Evolutionary conservation across 2,329 filamentous ascomycete species (phyloP), one percentile per base, ranked within the genome.

Genomic region (Geosmithia morbida): DNA sequence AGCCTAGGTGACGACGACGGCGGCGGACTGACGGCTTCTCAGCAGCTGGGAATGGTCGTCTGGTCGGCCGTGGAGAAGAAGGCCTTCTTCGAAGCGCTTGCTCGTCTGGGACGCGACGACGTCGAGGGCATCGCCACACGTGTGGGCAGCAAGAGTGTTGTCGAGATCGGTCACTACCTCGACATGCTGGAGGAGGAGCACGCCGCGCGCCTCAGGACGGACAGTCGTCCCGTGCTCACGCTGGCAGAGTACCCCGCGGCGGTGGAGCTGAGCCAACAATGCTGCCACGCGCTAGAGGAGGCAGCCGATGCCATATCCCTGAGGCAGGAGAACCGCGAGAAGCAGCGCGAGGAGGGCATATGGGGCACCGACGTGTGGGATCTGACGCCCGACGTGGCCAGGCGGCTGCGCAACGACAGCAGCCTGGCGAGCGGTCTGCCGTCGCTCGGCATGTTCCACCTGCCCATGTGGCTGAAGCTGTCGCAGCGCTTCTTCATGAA

Each of bases 401-500:
- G 39, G 8, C 20, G 46, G 7, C 44, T 44, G 2, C 7, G 39
- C 19, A 30, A 42, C 11, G 48, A 20, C 10, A 16, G 45, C 52
- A 11, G 11, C 3, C 11, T 37, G 33, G 33, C 10, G 11, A 37
- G 53, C 6, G 56, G 67, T 2, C 58, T 75, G 16, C 68, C 70
- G 2, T 75, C 77, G 45, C 66, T 74, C 2, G 61, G 67, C 17
- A 57, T 90, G 0, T 77, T 92, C 43, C 66, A 74, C 43, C 57
- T 81, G 2, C 61, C 65, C 2, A 69, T 64, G 10, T 87, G 83
- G 77, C 62, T 89, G 3, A 61, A 64, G 5, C 67, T 92, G 3
- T 81, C 84, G 0, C 69, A 75, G 43, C 67, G 69, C 1, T 55
- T 89, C 1, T 92, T 90, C 59, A 90, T 94, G 86, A 90, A 89